Evolutionary conservation across 768 basidiomycete genomes (phyloP).

Genomic region (Hemileccinum rubropunctum): DNA sequence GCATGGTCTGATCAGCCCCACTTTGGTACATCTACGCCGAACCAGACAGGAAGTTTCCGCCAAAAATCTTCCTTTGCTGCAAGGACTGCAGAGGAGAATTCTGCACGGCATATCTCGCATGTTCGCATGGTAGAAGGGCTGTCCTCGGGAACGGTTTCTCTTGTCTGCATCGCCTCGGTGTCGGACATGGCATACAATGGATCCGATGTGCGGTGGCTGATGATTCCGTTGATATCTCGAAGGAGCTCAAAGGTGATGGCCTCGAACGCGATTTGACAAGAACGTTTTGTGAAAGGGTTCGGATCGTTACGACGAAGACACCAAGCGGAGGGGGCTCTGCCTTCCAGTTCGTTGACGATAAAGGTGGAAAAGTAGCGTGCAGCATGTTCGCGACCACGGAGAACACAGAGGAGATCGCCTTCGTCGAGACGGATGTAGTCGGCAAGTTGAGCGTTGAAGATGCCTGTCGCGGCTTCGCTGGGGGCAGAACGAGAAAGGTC

Average conservation of each 20-base stretch:
- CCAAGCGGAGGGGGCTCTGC: constrained; percentile 46
- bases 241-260: constrained; percentile 72
- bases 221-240: constrained; percentile 67
- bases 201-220: constrained; percentile 63
- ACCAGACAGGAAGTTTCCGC: constrained; percentile 63
- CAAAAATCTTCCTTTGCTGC: constrained; percentile 62
- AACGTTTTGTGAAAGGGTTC: constrained; percentile 43
- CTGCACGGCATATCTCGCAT: constrained; percentile 62
- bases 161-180: constrained; percentile 62
- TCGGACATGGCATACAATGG: constrained; percentile 70
- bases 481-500: constrained; percentile 70
- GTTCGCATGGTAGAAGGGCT: constrained; percentile 47
- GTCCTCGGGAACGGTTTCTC: constrained; percentile 44
- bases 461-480: constrained; percentile 57
- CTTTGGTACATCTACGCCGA: constrained; percentile 48
- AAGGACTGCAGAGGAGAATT: constrained; percentile 61
- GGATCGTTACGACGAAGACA: constrained; percentile 52
- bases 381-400: constrained; percentile 69
- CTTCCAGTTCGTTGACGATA: constrained; percentile 71
- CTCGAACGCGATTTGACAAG: constrained; percentile 72
- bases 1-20: constrained; percentile 39
- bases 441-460: constrained; percentile 37
- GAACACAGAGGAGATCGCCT: constrained; percentile 54
- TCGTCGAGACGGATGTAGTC: constrained; percentile 42
- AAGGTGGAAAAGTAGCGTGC: constrained; percentile 77